Evolutionary conservation across 1,284 basidiomycete genomes (phyloP), one percentile per base, ranked within the genome.

Genomic region (Cryptococcus sp.): DNA sequence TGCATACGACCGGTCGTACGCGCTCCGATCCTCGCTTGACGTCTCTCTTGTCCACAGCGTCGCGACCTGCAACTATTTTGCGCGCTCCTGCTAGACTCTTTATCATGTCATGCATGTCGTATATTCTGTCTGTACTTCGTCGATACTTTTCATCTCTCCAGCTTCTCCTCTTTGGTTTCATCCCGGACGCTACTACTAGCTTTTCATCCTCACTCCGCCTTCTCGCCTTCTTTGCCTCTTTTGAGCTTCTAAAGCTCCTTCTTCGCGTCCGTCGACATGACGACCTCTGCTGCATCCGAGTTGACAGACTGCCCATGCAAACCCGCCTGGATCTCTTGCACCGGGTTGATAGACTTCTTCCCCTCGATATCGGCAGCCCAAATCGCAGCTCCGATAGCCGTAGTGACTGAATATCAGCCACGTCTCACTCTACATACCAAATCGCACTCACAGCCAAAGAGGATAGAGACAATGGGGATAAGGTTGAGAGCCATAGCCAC

Each of bases 351-450:
- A 18, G 32, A 22, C 18, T 25, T 14, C 38, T 60, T 57, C 42
- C 21, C 48, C 48, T 71, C 69, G 14, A 64, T 39, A 48, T 83
- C 78, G 12, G 79, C 78, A 0, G 83, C 84, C 82, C 83, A 86
- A 47, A 87, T 69, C 2, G 84, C 84, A 0, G 84, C 84, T 22
- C 84, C 85, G 24, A 84, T 80, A 0, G 79, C 48, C 18, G 61
- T 60, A 2, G 69, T 65, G 51, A 71, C 62, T 69, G 50, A 3
- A 24, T 18, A 18, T 48, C 36, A 47, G 23, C 33, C 19, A 7
- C 26, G 21, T 16, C 35, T n/a, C 38, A 34, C 41, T 18, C 19
- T 12, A 37, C 7, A 21, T 26, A 24, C 32, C 18, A 35, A 3
- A 9, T 78, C 23, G 76, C 77, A 59, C 66, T 42, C 39, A 67